Conservation (phyloP, 108 stramenopile species). For the Asterionellopsis glacialis region DNA sequence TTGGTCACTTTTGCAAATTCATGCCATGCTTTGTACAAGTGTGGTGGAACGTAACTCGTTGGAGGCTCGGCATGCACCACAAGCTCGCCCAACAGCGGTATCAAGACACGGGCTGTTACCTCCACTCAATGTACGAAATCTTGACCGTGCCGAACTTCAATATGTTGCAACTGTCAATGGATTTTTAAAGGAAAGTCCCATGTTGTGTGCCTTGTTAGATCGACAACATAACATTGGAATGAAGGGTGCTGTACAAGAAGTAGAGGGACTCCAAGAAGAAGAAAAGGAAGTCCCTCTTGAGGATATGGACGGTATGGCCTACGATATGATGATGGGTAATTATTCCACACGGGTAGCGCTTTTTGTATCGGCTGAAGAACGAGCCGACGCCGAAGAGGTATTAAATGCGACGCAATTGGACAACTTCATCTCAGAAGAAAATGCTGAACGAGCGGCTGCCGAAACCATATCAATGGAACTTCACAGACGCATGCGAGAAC, state of each 20-base stretch:
- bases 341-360: conserved; percentile 67
- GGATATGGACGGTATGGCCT: conserved; percentile 76
- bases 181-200: conserved; percentile 55
- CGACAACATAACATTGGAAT: conserved; percentile 54
- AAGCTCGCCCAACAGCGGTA: conserved; percentile 6
- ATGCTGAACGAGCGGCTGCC: conserved; percentile 57
- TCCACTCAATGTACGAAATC: conserved; percentile 66
- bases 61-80: conserved; percentile 25
- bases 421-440: conserved; percentile 37
- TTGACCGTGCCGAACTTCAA: conserved; percentile 79
- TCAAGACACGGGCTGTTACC: conserved; percentile 31
- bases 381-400: conserved; percentile 76
- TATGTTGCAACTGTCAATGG: conserved; percentile 79
- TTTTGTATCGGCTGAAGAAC: conserved; percentile 71
- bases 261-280: conserved; percentile 24
- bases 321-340: conserved; percentile 89
- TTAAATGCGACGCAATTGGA: conserved; percentile 51
- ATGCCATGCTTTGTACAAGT: conserved; percentile 80
- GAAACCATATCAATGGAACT: conserved; percentile 61
- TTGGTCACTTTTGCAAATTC: conserved; percentile 78
- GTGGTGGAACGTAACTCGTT: conserved; percentile 68
- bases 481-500: conserved; percentile 77
- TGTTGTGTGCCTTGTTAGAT: conserved; percentile 64
- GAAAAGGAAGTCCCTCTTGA: conserved; percentile 28
- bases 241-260: conserved; percentile 11